Base-by-base conservation (phyloP, 768 basidiomycete species). In the Macrolepiota albuminosa region DNA sequence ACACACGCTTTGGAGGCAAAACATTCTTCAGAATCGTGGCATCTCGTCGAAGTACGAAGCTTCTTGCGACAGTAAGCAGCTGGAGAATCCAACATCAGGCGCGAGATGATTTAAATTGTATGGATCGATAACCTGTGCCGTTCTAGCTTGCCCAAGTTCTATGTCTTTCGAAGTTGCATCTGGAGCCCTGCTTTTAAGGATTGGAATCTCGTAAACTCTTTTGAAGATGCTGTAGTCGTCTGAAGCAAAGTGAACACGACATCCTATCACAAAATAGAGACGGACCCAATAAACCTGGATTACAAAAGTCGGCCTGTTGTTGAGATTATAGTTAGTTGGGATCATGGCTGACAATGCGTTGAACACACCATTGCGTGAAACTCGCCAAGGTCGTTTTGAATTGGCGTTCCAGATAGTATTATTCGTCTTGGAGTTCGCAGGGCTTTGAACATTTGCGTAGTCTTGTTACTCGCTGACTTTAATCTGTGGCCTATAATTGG, bases 361-460 rank as follows among this genome's bases (percentile, higher is more conserved):
- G 49, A 47, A 67, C 81, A 63, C 63, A 94, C 95, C 96, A 98
- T 98, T 4, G 94, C 84, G 72, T 97, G 96, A 68, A 96, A 96
- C 72, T 99, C 97, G 63, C 89, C 79, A 33, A 99, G 74, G 70
- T 98, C 93, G 72, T 99, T 99, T 71, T 98, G 97, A 45, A 99
- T 91, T 0, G 97, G 97, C 1, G 97, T 99, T 36, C 97, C 97
- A 0, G 95, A 95, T 4, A 99, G 78, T 40, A 99, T 95, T 62
- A 98, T 81, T 40, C 96, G 77, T 26, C 92, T 79, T 11, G 80
- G 81, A 2, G 93, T 93, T 51, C 81, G 80, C 33, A 99, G 75
- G 4, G 82, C 80, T 54, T 88, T 86, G 67, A 99, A 92, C 83
- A 95, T 91, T 51, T 83, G 81, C 2, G 88, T 88, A 0, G 94